Conservation (phyloP, 768 basidiomycete genomes). For the Mrakia blollopis region DNA sequence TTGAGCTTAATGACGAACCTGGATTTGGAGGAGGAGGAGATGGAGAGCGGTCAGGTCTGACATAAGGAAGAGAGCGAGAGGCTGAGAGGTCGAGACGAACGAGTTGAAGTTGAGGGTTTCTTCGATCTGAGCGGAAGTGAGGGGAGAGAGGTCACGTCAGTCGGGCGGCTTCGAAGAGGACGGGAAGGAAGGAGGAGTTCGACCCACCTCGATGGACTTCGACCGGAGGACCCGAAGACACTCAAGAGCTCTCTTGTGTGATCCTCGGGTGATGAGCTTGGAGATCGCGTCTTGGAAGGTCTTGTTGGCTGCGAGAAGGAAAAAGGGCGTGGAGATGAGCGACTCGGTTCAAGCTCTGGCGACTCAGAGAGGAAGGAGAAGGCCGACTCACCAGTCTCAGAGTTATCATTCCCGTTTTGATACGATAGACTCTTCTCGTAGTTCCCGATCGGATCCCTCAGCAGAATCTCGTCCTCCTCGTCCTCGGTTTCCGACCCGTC, state of each 20-base stretch:
- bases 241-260: background rate
- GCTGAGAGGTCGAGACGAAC: background rate
- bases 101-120: slow-evolving; percentile 7
- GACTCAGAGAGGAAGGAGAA: too few species aligned
- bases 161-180: background rate
- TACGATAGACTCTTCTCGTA: background rate
- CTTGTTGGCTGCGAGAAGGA: background rate
- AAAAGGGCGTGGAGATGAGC: too few species aligned
- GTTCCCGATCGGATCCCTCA: slow-evolving; percentile 1
- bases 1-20: background rate
- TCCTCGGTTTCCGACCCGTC: slow-evolving; percentile 42
- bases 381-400: background rate
- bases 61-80: background rate
- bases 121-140: background rate
- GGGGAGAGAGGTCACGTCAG: background rate
- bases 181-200: too few species aligned
- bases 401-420: background rate
- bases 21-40: too few species aligned
- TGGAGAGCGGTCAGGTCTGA: background rate
- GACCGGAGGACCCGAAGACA: background rate
- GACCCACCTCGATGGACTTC: slow-evolving; percentile 7
- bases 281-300: background rate
- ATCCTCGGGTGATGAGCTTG: background rate
- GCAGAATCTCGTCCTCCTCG: slow-evolving; percentile 42
- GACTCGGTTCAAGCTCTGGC: too few species aligned